Base-by-base conservation (phyloP, 768 basidiomycete genomes). In the Pisolithus marmoratus region DNA sequence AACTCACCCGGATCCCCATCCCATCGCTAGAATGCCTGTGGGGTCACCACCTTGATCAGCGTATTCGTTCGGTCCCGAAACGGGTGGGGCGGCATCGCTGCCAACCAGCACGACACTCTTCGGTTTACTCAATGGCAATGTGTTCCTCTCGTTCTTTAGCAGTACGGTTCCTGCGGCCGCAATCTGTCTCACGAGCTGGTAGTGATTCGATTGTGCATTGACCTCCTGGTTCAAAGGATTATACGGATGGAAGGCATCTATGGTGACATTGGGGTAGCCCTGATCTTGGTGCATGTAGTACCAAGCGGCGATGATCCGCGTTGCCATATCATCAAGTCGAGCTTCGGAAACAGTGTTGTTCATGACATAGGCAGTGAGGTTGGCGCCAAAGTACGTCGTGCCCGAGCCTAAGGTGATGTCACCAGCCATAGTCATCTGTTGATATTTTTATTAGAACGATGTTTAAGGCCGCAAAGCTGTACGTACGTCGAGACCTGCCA, bases 21-120 rank as follows among this genome's bases (percentile, higher is more conserved):
- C 92, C 85, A 93, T 86, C 8, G 90, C 91, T 20, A 96, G 75
- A 17, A 87, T 75, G 9, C 91, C 91, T 45, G 77, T 79, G 27
- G 71, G 67, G 42, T 72, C 69, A 23, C 84, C 83, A 45, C 78
- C 82, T 23, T 68, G 80, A 56, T 90, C 85, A 8, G 68, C 19
- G 48, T 82, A 90, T 48, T 81, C 76, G 60, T 91, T 92, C 0
- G 90, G 86, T 0, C 90, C 90, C 26, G 74, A 68, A 38, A 58
- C 68, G 20, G 81, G 79, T 1, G 87, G 86, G 6, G 80, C 87
- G 5, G 80, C 79, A 57, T 81, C 78, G 54, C 81, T 81, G 20
- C 87, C 87, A 49, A 85, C 72, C 44, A 89, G 57, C 2, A 80
- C 78, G 15, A 90, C 65, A 52, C 70, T 85, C 51, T 78, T 73